Percentiles rank a stretch among this genome's conserved stretches.
These are phyloP conservation scores for Tremella mesenterica DNA, from an alignment of 768 basidiomycete genomes.

Conservation along the genomic window DNA sequence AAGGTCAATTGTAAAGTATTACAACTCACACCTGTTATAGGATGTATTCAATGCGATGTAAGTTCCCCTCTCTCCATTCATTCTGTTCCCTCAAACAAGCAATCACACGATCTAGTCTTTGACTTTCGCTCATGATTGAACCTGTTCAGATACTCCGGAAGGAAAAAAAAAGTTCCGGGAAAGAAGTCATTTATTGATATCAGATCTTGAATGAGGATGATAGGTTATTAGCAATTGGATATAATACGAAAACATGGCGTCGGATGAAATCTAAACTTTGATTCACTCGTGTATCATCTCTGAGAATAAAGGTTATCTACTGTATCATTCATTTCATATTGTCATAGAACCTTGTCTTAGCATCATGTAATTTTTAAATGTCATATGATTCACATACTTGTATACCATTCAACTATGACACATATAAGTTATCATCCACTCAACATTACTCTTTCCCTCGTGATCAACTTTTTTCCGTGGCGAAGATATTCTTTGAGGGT, in stretches of 20 bases:
- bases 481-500: not conserved
- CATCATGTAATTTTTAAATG: too few relatives aligned
- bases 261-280: constrained; percentile 2
- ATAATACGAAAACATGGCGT: constrained; percentile 23
- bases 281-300: not conserved
- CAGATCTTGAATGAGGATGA: constrained; percentile 18
- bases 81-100: not conserved
- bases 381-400: too few relatives aligned
- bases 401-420: too few relatives aligned
- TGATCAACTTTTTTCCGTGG: too few relatives aligned
- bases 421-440: too few relatives aligned
- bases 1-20: constrained; percentile 12
- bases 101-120: too few relatives aligned
- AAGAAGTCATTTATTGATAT: not conserved
- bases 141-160: too few relatives aligned
- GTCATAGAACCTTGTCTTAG: too few relatives aligned
- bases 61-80: not conserved
- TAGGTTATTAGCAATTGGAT: constrained; percentile 11
- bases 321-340: too few relatives aligned
- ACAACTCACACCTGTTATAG: constrained; percentile 9
- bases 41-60: constrained; percentile 20
- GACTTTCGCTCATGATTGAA: too few relatives aligned
- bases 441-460: too few relatives aligned
- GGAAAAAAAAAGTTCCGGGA: too few relatives aligned
- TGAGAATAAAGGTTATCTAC: not conserved